These are phyloP conservation scores for Sporisorium exsertum DNA, from an alignment of 1,284 basidiomycete genomes.

Conservation along the genomic window DNA sequence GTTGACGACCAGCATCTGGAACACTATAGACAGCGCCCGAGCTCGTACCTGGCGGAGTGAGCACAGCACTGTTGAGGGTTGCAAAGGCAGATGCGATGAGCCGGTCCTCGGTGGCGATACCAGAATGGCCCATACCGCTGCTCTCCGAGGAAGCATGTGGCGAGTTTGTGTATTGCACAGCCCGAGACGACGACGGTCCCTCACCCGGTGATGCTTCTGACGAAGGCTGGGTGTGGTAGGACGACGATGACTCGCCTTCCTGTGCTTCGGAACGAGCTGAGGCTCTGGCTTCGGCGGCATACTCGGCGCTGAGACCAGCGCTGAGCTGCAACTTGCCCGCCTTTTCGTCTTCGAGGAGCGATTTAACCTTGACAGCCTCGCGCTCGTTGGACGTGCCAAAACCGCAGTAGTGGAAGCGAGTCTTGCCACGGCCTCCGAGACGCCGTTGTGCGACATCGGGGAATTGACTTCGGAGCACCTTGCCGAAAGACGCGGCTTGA, in stretches of 20 bases:
- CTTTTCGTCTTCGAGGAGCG: slow-evolving; percentile 52
- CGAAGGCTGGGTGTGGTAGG: neutral
- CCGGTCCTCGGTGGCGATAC: slow-evolving; percentile 24
- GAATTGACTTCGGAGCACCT: slow-evolving; percentile 52
- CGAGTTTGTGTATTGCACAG: slow-evolving; percentile 24
- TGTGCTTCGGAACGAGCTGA: slow-evolving; percentile 34
- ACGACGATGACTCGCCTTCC: slow-evolving; percentile 16
- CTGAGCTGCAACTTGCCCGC: slow-evolving; percentile 50
- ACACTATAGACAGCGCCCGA: slow-evolving; percentile 10
- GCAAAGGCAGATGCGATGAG: slow-evolving; percentile 51
- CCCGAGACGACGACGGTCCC: slow-evolving; percentile 20
- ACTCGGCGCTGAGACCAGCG: slow-evolving; percentile 47
- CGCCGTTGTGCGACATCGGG: slow-evolving; percentile 49
- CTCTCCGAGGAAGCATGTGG: slow-evolving; percentile 30
- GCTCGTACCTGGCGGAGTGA: slow-evolving; percentile 36
- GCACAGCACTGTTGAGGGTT: slow-evolving; percentile 41
- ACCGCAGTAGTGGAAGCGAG: slow-evolving; percentile 56
- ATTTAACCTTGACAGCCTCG: slow-evolving; percentile 51
- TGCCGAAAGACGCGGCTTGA: slow-evolving; percentile 53
- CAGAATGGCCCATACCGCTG: slow-evolving; percentile 14
- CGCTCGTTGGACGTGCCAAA: slow-evolving; percentile 54
- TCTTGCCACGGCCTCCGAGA: slow-evolving; percentile 49
- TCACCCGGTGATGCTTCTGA: neutral
- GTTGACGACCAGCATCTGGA: slow-evolving; percentile 17
- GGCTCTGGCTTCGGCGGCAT: slow-evolving; percentile 24